Conservation (phyloP, 805 yeast genomes). For the Wickerhamiella spandovensis region DNA sequence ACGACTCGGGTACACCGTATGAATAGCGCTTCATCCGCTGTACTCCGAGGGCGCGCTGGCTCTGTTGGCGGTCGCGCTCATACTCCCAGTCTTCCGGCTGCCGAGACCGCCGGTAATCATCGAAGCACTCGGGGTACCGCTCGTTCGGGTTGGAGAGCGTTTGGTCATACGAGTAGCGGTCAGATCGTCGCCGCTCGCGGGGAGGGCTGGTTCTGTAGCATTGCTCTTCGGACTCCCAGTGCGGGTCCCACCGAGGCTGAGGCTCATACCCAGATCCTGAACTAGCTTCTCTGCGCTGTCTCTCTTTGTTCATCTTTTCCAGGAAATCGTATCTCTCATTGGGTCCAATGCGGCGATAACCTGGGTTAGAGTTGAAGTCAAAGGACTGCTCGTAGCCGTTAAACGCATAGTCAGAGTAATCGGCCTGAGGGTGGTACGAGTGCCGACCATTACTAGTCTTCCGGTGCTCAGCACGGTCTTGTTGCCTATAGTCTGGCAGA, state of each 20-base stretch:
- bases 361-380: background rate
- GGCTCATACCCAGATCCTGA: too few relatives aligned
- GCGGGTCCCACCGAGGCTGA: too few relatives aligned
- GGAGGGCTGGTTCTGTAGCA: too few relatives aligned
- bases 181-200: too few relatives aligned
- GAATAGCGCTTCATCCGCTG: background rate
- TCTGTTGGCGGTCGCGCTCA: background rate
- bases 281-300: too few relatives aligned
- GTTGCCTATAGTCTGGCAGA: too few relatives aligned
- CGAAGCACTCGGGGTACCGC: background rate
- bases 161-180: background rate
- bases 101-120: background rate
- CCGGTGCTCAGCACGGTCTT: too few relatives aligned
- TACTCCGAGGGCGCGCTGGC: background rate
- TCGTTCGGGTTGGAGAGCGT: background rate
- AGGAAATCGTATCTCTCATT: background rate
- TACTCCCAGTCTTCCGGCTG: background rate
- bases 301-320: background rate
- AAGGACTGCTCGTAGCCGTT: background rate
- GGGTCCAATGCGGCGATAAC: background rate
- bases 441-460: background rate
- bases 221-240: too few relatives aligned
- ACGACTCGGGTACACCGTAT: background rate
- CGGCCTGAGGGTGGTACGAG: background rate
- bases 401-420: background rate